These are phyloP conservation scores for Lolium rigidum DNA, from an alignment of 176 grass and related monocot species.

Conservation along the genomic window DNA sequence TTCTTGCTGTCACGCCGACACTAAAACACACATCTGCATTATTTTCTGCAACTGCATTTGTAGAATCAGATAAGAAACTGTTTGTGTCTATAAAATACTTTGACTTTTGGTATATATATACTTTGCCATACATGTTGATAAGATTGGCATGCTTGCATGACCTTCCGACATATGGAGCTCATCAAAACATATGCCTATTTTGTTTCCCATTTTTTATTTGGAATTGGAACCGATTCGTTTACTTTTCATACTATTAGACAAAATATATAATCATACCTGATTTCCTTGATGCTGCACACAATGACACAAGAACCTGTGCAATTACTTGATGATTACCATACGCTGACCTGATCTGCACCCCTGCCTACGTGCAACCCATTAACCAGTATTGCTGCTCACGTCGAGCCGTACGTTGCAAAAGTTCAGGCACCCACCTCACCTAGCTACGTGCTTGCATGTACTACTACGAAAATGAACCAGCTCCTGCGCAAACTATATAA, in stretches of 20 bases:
- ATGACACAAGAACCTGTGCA: neutral
- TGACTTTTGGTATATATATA: neutral
- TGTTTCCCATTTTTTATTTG: neutral
- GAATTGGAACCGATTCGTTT: neutral
- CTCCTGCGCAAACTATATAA: constrained; percentile 24
- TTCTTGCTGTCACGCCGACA: neutral
- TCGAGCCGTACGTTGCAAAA: neutral
- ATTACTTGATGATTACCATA: neutral
- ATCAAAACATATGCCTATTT: neutral
- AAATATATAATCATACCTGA: neutral
- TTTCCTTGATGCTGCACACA: neutral
- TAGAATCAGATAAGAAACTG: neutral
- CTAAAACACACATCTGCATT: neutral
- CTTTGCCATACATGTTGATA: neutral
- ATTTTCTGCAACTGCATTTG: neutral
- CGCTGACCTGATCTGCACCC: neutral
- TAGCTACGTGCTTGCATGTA: constrained; percentile 37
- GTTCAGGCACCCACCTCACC: neutral
- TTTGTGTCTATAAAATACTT: neutral
- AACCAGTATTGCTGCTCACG: constrained; percentile 43
- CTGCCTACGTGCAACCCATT: constrained; percentile 45
- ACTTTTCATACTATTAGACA: neutral
- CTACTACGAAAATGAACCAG: neutral
- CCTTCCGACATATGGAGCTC: neutral
- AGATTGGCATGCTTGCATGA: neutral